Evolutionary conservation across 257 asterid species (phyloP).

Genomic region (Cinchona pubescens): DNA sequence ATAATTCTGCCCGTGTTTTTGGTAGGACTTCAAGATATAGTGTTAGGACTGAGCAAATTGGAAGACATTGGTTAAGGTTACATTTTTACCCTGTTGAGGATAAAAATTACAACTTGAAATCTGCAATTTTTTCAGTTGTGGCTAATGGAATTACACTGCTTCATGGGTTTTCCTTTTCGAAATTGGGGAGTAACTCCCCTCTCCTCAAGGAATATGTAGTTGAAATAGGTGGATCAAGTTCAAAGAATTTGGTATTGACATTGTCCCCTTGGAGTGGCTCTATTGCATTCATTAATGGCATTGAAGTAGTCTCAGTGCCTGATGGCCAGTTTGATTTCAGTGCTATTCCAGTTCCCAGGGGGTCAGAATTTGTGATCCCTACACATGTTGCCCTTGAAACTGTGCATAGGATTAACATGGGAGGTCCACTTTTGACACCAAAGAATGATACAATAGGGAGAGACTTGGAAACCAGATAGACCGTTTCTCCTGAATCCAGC

Average conservation of each 20-base stretch:
- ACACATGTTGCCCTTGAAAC: constrained; percentile 29
- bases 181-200: constrained; percentile 14
- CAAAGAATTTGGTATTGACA: constrained; percentile 18
- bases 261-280: constrained; percentile 30
- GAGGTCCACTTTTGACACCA: constrained; percentile 34
- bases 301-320: constrained; percentile 36
- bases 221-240: constrained; percentile 28
- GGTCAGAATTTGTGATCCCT: constrained; percentile 20
- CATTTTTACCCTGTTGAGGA: constrained; percentile 33
- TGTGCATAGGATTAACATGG: constrained; percentile 32
- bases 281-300: constrained; percentile 37
- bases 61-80: constrained; percentile 43
- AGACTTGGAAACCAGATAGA: constrained; percentile 32
- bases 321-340: constrained; percentile 28
- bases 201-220: constrained; percentile 35
- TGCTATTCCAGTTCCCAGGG: constrained; percentile 26
- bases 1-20: constrained; percentile 36
- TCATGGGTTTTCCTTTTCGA: constrained; percentile 35
- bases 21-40: constrained; percentile 23
- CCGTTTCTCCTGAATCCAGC: constrained; percentile 27
- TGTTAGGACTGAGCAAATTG: constrained; percentile 29
- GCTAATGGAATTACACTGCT: constrained; percentile 39
- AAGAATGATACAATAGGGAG: constrained; percentile 38
- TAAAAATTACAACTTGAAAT: constrained; percentile 22
- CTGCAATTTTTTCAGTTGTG: constrained; percentile 37